Conservation (phyloP, 768 basidiomycete species). For the Leccinum broughii region DNA sequence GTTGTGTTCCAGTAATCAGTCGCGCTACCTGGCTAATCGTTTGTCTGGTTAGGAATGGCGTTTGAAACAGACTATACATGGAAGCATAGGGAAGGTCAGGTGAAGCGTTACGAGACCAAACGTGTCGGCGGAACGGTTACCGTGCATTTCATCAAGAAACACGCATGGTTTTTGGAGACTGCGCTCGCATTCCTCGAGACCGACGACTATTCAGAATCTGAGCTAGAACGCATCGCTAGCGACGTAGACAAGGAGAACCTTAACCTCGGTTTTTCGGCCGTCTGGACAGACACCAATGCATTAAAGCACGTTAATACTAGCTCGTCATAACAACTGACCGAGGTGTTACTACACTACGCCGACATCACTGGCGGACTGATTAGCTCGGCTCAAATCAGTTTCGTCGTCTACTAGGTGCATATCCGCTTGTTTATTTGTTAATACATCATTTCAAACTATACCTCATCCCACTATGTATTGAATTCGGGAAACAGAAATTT, state of each 20-base stretch:
- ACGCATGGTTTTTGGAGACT: conserved; percentile 95
- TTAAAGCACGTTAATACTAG: conserved; percentile 20
- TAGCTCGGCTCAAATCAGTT: neutral
- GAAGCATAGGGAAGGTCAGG: conserved; percentile 70
- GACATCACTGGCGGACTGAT: neutral
- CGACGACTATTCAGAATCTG: conserved; percentile 62
- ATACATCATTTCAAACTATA: conserved; percentile 16
- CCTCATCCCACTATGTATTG: neutral
- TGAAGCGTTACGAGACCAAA: conserved; percentile 59
- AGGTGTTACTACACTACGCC: neutral
- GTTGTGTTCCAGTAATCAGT: conserved; percentile 32
- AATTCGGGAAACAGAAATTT: conserved; percentile 5
- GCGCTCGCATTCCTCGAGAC: conserved; percentile 83
- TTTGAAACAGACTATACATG: conserved; percentile 67
- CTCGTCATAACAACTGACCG: conserved; percentile 1
- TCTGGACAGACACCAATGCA: conserved; percentile 32
- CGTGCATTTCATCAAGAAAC: conserved; percentile 97
- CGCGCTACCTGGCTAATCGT: conserved; percentile 1
- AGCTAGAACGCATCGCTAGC: conserved; percentile 20
- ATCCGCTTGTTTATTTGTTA: conserved; percentile 23
- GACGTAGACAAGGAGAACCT: conserved; percentile 13
- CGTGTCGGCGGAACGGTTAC: conserved; percentile 91
- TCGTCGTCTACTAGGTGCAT: neutral
- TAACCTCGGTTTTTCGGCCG: conserved; percentile 24
- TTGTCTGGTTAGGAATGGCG: conserved; percentile 46